Conservation (phyloP, 2,329 filamentous ascomycete genomes). For the Trichoderma gracile region DNA sequence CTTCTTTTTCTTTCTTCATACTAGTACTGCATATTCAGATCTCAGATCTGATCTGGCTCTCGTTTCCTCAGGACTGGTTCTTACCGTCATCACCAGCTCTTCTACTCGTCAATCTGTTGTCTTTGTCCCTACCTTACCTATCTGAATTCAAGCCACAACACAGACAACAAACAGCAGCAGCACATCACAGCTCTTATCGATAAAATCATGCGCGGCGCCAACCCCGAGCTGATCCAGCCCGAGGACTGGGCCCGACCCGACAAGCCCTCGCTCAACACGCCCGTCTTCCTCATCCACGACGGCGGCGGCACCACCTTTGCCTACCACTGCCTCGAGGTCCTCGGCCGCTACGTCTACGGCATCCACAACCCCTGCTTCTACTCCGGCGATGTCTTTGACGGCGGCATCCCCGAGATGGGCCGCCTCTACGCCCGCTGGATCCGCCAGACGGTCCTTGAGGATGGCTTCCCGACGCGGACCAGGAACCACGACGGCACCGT, state of each 20-base stretch:
- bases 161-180: too few relatives aligned
- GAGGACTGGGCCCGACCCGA: conserved; percentile 36
- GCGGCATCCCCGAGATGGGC: conserved; percentile 58
- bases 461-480: conserved; percentile 35
- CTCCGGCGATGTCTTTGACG: conserved; percentile 49
- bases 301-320: conserved; percentile 61
- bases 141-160: too few relatives aligned
- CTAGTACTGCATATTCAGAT: too few relatives aligned
- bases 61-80: too few relatives aligned
- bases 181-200: neutral
- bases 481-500: conserved; percentile 34
- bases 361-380: conserved; percentile 57
- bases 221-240: conserved; percentile 40
- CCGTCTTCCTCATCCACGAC: conserved; percentile 60
- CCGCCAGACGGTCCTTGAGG: conserved; percentile 38
- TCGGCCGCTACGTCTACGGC: conserved; percentile 53
- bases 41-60: too few relatives aligned
- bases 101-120: too few relatives aligned
- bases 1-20: neutral
- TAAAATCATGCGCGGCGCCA: conserved; percentile 29
- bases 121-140: too few relatives aligned
- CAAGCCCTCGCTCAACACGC: conserved; percentile 37
- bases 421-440: conserved; percentile 51
- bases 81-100: too few relatives aligned
- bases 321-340: conserved; percentile 54